A percentile compares a stretch with the other conserved stretches of the same genome.
These are phyloP conservation scores for Buddleja alternifolia DNA, from an alignment of 257 asterid species.

Conservation along the genomic window DNA sequence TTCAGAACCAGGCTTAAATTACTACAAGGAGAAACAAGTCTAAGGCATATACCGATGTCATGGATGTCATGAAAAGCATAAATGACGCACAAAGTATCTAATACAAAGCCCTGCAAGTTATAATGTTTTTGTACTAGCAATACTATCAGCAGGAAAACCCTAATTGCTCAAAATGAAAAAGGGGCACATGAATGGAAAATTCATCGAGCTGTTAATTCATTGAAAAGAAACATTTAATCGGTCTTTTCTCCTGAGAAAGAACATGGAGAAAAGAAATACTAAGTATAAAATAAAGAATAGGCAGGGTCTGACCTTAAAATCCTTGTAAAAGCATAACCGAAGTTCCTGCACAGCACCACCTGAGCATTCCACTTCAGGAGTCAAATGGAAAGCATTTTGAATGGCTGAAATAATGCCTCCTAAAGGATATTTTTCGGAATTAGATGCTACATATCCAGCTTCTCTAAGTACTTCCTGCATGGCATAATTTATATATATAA, in stretches of 20 bases:
- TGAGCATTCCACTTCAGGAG: conserved; percentile 76
- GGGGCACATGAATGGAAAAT: background rate
- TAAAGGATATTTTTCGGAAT: conserved; percentile 82
- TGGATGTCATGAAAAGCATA: conserved; percentile 3
- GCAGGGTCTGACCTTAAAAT: conserved; percentile 65
- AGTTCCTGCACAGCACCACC: conserved; percentile 80
- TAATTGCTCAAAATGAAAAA: background rate
- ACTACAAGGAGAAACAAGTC: background rate
- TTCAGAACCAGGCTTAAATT: conserved; percentile 22
- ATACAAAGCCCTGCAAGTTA: conserved; percentile 8
- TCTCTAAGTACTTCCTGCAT: conserved; percentile 71
- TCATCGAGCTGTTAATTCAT: background rate
- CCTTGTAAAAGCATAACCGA: conserved; percentile 79
- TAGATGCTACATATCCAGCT: conserved; percentile 87
- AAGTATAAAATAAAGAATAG: background rate
- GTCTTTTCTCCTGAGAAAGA: background rate
- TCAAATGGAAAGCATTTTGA: conserved; percentile 78
- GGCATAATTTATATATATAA: conserved; percentile 17
- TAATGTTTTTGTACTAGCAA: background rate
- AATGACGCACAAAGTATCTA: background rate
- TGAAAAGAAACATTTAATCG: background rate
- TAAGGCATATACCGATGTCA: background rate
- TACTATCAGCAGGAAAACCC: conserved; percentile 7
- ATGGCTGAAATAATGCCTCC: conserved; percentile 82
- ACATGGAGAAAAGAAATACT: background rate